A percentile compares a stretch with the other conserved stretches of the same genome.
Conservation (phyloP, 306 rosid species). For the Cicer judaicum region DNA sequence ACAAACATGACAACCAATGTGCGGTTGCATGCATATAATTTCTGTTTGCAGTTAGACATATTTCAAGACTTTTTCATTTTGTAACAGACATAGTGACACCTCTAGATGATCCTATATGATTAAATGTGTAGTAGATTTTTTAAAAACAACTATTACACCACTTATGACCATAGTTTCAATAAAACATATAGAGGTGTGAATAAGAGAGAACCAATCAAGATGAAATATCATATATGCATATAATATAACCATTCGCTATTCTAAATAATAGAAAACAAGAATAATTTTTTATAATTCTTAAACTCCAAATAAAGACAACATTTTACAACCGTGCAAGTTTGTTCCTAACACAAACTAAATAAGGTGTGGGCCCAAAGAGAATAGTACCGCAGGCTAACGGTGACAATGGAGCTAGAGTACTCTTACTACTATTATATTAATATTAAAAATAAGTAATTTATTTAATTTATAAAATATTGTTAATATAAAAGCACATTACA, state of each 20-base stretch:
- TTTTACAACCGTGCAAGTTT: not conserved
- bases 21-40: not conserved
- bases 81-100: constrained; percentile 1
- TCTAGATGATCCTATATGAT: not conserved
- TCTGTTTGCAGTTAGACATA: not conserved
- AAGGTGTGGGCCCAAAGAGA: not conserved
- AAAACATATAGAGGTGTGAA: constrained; percentile 33
- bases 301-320: constrained; percentile 1
- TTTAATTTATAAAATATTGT: not conserved
- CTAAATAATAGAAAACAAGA: not conserved
- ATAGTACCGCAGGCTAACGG: not conserved
- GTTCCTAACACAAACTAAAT: not conserved
- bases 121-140: constrained; percentile 22
- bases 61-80: constrained; percentile 17
- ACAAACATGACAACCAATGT: constrained; percentile 29
- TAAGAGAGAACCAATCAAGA: constrained; percentile 28
- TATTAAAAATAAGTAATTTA: not conserved
- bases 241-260: constrained; percentile 3
- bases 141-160: not conserved
- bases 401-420: not conserved
- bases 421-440: constrained; percentile 7
- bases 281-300: not conserved
- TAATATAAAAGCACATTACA: not conserved
- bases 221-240: constrained; percentile 1
- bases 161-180: constrained; percentile 28